phyloP scores from a whole-genome alignment of 179 eudicot genomes.

The Gypsophila paniculata region DNA sequence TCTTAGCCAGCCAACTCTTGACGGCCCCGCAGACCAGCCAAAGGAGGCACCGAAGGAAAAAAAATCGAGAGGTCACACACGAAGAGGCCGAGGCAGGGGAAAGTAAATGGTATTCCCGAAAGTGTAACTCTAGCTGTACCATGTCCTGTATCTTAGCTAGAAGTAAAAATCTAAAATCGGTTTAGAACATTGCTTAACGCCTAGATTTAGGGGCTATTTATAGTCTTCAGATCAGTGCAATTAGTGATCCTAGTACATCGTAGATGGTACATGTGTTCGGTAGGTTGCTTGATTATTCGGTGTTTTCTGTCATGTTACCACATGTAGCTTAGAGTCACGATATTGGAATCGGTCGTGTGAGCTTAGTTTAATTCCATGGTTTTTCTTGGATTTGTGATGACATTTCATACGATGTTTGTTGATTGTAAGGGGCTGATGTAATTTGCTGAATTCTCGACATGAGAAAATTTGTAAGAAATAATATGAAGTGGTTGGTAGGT shows the following conservation, averaged over 20 bases:
- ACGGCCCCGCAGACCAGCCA: constrained; percentile 17
- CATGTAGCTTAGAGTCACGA: neutral
- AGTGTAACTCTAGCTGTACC: constrained; percentile 20
- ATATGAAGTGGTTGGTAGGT: neutral
- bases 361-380: neutral
- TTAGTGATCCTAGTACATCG: constrained; percentile 17
- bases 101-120: constrained; percentile 13
- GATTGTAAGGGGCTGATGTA: constrained; percentile 2
- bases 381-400: neutral
- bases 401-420: neutral
- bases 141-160: constrained; percentile 33
- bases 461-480: constrained; percentile 7
- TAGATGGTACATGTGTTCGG: constrained; percentile 19
- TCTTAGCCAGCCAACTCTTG: constrained; percentile 18
- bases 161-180: constrained; percentile 28
- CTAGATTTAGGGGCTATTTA: constrained; percentile 17
- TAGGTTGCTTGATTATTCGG: constrained; percentile 14
- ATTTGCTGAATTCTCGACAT: neutral
- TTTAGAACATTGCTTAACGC: constrained; percentile 18
- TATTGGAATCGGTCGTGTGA: neutral
- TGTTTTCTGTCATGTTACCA: constrained; percentile 10
- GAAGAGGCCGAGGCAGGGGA: constrained; percentile 28
- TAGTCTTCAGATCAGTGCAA: constrained; percentile 15
- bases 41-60: constrained; percentile 20
- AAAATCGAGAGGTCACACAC: constrained; percentile 27